A percentile compares a stretch with the other conserved stretches of the same genome.
Conservation (phyloP, 2,329 filamentous ascomycete genomes). For the Trichophyton equinum region DNA sequence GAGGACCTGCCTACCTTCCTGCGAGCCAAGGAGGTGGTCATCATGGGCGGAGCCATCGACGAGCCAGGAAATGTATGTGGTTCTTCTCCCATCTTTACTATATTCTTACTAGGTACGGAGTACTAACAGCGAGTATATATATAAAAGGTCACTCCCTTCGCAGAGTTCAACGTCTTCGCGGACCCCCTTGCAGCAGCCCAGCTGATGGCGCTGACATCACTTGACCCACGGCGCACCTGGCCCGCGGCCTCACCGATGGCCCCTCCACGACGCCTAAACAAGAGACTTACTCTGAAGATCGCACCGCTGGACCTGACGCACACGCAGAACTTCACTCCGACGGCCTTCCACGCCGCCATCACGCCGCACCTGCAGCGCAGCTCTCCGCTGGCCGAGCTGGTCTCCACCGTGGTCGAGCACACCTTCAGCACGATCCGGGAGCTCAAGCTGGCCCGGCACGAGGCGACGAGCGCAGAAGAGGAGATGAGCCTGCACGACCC, state of each 20-base stretch:
- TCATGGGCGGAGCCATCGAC: conserved; percentile 85
- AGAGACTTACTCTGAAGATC: conserved; percentile 52
- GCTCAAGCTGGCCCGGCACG: conserved; percentile 43
- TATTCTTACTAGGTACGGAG: neutral
- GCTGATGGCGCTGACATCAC: conserved; percentile 64
- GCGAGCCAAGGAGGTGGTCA: conserved; percentile 74
- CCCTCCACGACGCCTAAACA: conserved; percentile 52
- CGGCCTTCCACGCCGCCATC: conserved; percentile 47
- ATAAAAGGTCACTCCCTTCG: conserved; percentile 53
- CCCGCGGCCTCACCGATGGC: conserved; percentile 42
- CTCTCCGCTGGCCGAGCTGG: conserved; percentile 64
- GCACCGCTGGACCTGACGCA: conserved; percentile 70
- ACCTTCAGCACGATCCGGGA: conserved; percentile 56
- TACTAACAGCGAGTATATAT: neutral
- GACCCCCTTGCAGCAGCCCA: conserved; percentile 67
- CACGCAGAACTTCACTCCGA: conserved; percentile 51
- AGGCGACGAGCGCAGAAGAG: conserved; percentile 18
- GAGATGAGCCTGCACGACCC: conserved; percentile 64
- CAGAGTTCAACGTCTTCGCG: conserved; percentile 92
- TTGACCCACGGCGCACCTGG: conserved; percentile 64
- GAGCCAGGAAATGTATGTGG: conserved; percentile 58
- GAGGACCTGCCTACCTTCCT: conserved; percentile 84
- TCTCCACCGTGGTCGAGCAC: conserved; percentile 56
- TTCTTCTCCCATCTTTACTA: conserved; percentile 18
- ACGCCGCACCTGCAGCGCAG: conserved; percentile 45